Evolutionary conservation across 352 stramenopile genomes (phyloP), one percentile per base, ranked within the genome.

Genomic region (Globisporangium iwayamae): DNA sequence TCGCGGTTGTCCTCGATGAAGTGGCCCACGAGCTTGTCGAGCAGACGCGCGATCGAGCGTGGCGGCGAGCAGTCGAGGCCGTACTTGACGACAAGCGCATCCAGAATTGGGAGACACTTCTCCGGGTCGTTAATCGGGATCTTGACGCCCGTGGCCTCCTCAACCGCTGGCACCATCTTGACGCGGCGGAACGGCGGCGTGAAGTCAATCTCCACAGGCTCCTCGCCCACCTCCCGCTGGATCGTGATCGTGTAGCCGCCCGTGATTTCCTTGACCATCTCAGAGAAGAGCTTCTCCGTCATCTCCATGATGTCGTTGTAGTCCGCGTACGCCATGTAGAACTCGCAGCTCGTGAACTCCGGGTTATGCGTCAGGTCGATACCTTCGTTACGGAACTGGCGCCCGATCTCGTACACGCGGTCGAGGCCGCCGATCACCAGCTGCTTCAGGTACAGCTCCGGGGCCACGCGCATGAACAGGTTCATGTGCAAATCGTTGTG

Each of bases 311-410:
- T 91, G 73, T 99, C 94, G 68, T 98, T 85, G 82, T 99, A 99
- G 83, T 99, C 97, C 0, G 96, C 95, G 77, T 99, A 99, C 1
- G 96, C 96, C 86, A 98, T 93, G 87, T 99, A 99, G 54, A 99
- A 90, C 82, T 99, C 98, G 62, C 98, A 94, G 56, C 91, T 98
- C 10, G 98, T 99, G 68, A 99, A 99, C 77, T 99, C 98, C 1
- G 96, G 97, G 89, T 99, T 99, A 85, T 99, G 98, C 58, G 96
- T 93, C 16, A 97, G 87, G 43, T 96, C 97, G 48, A 99, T 97
- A 53, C 98, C 97, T 77, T 99, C 98, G 75, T 99, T 99, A 58
- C 98, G 96, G 78, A 99, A 99, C 72, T 99, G 97, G 13, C 96
- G 91, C 41, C 97, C 97, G 51, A 99, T 81, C 79, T 99, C 98